A percentile compares a stretch with the other conserved stretches of the same genome.
Evolutionary conservation across 495 filamentous ascomycete species (phyloP).

Genomic region (Neurospora pannonica): DNA sequence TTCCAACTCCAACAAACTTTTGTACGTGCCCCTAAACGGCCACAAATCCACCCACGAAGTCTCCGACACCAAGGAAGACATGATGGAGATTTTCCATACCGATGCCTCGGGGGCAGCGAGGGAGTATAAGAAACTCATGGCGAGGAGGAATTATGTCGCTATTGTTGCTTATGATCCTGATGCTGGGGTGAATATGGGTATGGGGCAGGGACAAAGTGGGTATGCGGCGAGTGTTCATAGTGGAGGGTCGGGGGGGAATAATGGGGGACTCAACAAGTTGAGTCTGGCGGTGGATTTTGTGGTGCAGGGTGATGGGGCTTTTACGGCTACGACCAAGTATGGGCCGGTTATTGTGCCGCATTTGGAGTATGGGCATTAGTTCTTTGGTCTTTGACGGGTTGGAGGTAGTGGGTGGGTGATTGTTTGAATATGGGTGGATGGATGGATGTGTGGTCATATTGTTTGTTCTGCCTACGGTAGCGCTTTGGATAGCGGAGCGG

Average conservation of each 20-base stretch:
- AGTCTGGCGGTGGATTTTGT: constrained; percentile 95
- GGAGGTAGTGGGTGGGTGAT: too few relatives aligned
- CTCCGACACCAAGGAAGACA: constrained; percentile 96
- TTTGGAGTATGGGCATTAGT: constrained; percentile 67
- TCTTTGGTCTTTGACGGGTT: neutral
- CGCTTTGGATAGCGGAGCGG: too few relatives aligned
- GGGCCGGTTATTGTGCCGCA: constrained; percentile 92
- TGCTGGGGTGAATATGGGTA: constrained; percentile 35
- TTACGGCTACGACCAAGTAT: constrained; percentile 80
- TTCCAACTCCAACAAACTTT: constrained; percentile 82
- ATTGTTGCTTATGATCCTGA: constrained; percentile 91
- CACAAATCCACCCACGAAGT: constrained; percentile 58
- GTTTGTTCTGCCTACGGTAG: too few relatives aligned
- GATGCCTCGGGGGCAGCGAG: constrained; percentile 72
- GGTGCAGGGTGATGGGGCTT: constrained; percentile 82
- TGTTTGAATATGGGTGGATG: too few relatives aligned
- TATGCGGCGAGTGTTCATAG: constrained; percentile 22
- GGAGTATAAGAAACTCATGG: constrained; percentile 87
- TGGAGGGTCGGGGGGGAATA: constrained; percentile 7
- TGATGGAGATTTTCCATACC: constrained; percentile 97
- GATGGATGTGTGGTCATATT: too few relatives aligned
- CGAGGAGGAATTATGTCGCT: constrained; percentile 84
- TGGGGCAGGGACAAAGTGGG: constrained; percentile 20
- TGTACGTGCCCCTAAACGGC: constrained; percentile 88
- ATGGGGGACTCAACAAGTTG: constrained; percentile 48